Base-by-base conservation (phyloP, 2,329 filamentous ascomycete genomes). In the Calycina herbarum region DNA sequence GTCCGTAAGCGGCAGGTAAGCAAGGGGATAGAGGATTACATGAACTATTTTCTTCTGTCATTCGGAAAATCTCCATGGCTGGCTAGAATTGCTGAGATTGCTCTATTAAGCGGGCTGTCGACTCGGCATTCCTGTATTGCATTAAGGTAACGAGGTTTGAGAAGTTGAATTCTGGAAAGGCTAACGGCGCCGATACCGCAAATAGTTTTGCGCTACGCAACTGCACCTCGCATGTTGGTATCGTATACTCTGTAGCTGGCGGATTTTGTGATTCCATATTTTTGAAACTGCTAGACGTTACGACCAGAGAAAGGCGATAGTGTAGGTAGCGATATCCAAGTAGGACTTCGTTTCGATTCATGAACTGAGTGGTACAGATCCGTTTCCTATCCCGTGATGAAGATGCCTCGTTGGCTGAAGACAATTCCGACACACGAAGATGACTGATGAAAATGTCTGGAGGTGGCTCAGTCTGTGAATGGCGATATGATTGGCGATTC, bases 1-100 rank as follows among this genome's bases (percentile, higher is more conserved):
- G 29, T 42, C 60, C 60, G 20, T 27, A 62, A 56, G 31, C 20
- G 45, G 60, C 29, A 62, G 60, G 60, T 62, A n/a, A 56, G 48
- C 29, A 57, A 29, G 48, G 60, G 24, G 24, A 6, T 62, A n/a
- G 59, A 24, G 35, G 45, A 56, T 42, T 48, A 51, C 45, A 51
- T 24, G 31, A 62, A 57, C 45, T n/a, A 57, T 31, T 24, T 56
- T 40, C 35, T 38, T 38, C 35, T 8, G 13, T 38, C 13, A 2
- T 20, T n/a, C 31, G 45, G 15, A 56, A 56, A 24, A 51, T 51
- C 45, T 24, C 45, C 45, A 24, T 40, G 35, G 40, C 33, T 13
- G 60, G 11, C 35, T 42, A 31, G 42, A 38, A 33, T n/a, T 40
- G 6, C 27, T 35, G 10, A 17, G 20, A 17, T 29, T 62, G 20